Evolutionary conservation across 2,329 filamentous ascomycete species (phyloP).

Genomic region (Microdochium trichocladiopsis): DNA sequence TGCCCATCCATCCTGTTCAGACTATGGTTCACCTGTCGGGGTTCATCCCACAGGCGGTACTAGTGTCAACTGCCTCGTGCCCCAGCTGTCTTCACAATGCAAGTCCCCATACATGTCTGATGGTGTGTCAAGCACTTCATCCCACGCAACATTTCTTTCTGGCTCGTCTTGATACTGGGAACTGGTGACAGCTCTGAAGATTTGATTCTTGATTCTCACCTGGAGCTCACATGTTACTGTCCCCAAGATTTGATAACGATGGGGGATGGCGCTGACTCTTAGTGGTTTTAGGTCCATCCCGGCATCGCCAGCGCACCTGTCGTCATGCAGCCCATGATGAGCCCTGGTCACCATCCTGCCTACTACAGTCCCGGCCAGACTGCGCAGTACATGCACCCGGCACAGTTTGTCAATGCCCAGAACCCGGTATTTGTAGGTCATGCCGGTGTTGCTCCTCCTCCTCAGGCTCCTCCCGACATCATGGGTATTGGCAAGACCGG

Average conservation of each 20-base stretch:
- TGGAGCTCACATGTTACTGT: not conserved
- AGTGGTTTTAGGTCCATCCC: conserved; percentile 9
- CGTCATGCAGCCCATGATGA: conserved; percentile 7
- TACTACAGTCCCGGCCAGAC: conserved; percentile 3
- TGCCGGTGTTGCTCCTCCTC: not conserved
- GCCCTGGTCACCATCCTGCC: conserved; percentile 6
- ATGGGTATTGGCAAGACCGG: conserved; percentile 44
- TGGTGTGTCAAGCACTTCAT: not conserved
- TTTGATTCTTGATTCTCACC: too few species aligned
- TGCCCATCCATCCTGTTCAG: conserved; percentile 14
- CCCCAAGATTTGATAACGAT: conserved; percentile 3
- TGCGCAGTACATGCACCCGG: not conserved
- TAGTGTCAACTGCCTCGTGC: not conserved
- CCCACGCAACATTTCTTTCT: not conserved
- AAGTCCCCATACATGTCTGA: not conserved
- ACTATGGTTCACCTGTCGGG: conserved; percentile 19
- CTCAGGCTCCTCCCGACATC: conserved; percentile 32
- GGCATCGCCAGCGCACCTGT: conserved; percentile 14
- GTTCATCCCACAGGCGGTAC: conserved; percentile 16
- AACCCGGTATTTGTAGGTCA: not conserved
- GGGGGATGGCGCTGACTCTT: conserved; percentile 10
- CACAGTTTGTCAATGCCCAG: not conserved
- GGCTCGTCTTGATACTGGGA: not conserved
- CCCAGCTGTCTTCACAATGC: not conserved
- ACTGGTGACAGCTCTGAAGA: too few species aligned